Evolutionary conservation across 2,329 filamentous ascomycete genomes (phyloP).

Genomic region (Aspergillus awamori): DNA sequence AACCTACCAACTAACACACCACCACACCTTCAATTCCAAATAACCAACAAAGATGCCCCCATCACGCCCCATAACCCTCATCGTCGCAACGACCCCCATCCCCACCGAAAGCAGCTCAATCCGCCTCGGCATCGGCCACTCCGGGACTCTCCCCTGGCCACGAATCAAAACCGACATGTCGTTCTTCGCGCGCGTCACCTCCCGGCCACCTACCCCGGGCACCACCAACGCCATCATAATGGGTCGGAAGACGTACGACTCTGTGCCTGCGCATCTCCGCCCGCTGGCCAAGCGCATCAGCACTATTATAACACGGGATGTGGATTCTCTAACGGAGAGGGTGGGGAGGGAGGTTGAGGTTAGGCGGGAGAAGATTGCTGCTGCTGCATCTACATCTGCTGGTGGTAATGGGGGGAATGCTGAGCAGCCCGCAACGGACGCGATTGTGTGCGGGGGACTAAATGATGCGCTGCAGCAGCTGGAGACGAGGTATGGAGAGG

Average conservation of each 20-base stretch:
- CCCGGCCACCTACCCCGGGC: constrained; percentile 50
- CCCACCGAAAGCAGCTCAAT: constrained; percentile 49
- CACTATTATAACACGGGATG: constrained; percentile 69
- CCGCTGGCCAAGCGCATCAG: constrained; percentile 81
- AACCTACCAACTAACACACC: too few species aligned
- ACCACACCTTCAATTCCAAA: constrained; percentile 2
- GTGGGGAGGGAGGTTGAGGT: constrained; percentile 40
- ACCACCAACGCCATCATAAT: constrained; percentile 79
- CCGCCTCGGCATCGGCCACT: constrained; percentile 82
- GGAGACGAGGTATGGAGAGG: constrained; percentile 27
- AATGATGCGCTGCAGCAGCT: constrained; percentile 57
- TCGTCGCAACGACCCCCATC: constrained; percentile 80
- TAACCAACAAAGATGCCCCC: not conserved
- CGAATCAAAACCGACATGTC: constrained; percentile 88
- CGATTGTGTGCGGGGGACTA: constrained; percentile 61
- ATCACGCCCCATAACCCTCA: constrained; percentile 71
- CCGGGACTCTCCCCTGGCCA: constrained; percentile 83
- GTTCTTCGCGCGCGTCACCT: constrained; percentile 91
- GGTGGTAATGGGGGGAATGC: constrained; percentile 8
- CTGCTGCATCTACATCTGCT: constrained; percentile 2
- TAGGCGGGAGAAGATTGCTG: constrained; percentile 11
- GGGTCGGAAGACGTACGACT: constrained; percentile 97
- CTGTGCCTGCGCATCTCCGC: constrained; percentile 75
- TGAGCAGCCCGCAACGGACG: constrained; percentile 33
- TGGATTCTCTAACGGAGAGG: constrained; percentile 31